These are phyloP conservation scores for Triangularia verruculosa DNA, from an alignment of 2,329 filamentous ascomycete species.

Conservation along the genomic window DNA sequence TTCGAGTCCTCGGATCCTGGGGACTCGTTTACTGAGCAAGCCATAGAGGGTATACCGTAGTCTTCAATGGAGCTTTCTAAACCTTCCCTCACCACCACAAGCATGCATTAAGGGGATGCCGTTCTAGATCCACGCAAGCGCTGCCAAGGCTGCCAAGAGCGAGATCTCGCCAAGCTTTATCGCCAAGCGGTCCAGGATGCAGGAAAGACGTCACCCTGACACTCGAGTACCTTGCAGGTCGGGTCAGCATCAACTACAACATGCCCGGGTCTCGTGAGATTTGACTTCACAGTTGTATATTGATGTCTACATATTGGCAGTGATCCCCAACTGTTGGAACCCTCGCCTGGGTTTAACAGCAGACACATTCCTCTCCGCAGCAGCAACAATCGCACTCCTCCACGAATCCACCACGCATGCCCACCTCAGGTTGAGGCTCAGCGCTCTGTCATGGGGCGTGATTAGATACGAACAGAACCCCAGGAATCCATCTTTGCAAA, in stretches of 20 bases:
- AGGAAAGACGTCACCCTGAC: slow-evolving; percentile 17
- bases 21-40: no score
- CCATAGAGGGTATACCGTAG: no score
- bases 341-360: slow-evolving; percentile 30
- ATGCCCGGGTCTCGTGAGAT: not conserved
- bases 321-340: no score
- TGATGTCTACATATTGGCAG: not conserved
- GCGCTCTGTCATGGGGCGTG: no score
- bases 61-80: no score
- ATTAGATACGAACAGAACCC: no score
- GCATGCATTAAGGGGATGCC: no score
- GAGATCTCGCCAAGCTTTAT: slow-evolving; percentile 17
- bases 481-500: not conserved
- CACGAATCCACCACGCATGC: slow-evolving; percentile 33
- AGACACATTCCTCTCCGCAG: slow-evolving; percentile 30
- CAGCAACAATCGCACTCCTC: slow-evolving; percentile 34
- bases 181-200: slow-evolving; percentile 18
- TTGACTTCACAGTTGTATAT: no score
- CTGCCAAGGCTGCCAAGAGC: slow-evolving; percentile 22
- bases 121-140: not conserved
- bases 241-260: not conserved
- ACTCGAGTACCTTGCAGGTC: not conserved
- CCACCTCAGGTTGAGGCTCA: slow-evolving; percentile 30
- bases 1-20: no score
- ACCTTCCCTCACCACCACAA: no score